These are phyloP conservation scores for Talaromyces sp. DNA, from an alignment of 2,329 filamentous ascomycete species.

Conservation along the genomic window DNA sequence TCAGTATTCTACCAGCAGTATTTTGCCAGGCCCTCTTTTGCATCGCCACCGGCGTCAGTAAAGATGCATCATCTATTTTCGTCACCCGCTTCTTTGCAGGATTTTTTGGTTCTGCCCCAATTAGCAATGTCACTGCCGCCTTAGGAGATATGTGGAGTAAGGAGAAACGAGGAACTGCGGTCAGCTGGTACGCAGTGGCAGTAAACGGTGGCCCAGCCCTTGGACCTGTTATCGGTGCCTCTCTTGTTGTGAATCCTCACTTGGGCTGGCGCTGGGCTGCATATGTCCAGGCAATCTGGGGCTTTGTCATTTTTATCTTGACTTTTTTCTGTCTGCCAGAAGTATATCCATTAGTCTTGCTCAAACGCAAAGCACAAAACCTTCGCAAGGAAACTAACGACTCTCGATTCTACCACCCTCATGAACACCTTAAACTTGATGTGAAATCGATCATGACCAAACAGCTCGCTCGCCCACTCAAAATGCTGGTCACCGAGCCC, in stretches of 20 bases:
- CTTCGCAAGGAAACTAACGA: constrained; percentile 46
- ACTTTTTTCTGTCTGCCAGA: constrained; percentile 45
- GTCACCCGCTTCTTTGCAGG: constrained; percentile 43
- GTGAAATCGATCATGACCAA: constrained; percentile 30
- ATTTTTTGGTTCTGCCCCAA: constrained; percentile 40
- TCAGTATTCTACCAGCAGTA: constrained; percentile 46
- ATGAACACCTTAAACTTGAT: constrained; percentile 34
- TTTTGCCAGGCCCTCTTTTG: constrained; percentile 41
- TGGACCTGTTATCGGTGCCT: constrained; percentile 48
- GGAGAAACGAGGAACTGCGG: constrained; percentile 33
- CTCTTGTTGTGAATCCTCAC: constrained; percentile 37
- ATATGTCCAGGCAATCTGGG: constrained; percentile 51
- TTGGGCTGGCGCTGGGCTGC: constrained; percentile 54
- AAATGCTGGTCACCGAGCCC: constrained; percentile 43
- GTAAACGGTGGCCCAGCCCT: constrained; percentile 29
- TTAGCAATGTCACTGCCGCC: constrained; percentile 40
- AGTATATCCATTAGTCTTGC: constrained; percentile 45
- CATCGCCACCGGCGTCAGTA: constrained; percentile 40
- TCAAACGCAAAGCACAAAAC: constrained; percentile 44
- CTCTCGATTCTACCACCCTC: constrained; percentile 40
- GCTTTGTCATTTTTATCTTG: constrained; percentile 39
- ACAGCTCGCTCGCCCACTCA: constrained; percentile 37
- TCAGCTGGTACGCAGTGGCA: constrained; percentile 15
- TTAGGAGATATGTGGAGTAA: constrained; percentile 41
- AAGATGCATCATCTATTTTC: constrained; percentile 31